Evolutionary conservation across 2,329 filamentous ascomycete genomes (phyloP).

Genomic region (Samsoniella hepiali): DNA sequence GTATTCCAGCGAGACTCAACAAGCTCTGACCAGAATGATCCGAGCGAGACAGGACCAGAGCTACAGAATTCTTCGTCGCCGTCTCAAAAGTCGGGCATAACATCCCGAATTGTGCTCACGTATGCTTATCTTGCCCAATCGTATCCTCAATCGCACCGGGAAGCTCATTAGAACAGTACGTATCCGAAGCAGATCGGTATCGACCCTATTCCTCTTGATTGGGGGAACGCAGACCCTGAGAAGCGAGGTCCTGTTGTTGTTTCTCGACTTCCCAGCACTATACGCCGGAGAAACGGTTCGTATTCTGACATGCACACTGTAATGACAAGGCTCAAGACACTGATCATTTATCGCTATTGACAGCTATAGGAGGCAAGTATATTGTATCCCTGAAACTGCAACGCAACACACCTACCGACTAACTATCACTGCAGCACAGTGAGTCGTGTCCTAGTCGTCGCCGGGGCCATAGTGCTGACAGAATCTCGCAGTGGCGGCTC

Average conservation of each 20-base stretch:
- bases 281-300: constrained; percentile 76
- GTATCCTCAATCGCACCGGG: neutral
- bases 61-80: constrained; percentile 30
- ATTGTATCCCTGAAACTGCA: neutral
- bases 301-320: constrained; percentile 21
- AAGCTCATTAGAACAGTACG: constrained; percentile 47
- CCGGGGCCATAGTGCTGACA: constrained; percentile 13
- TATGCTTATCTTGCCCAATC: constrained; percentile 23
- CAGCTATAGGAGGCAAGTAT: constrained; percentile 56
- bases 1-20: neutral
- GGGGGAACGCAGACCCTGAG: constrained; percentile 74
- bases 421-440: constrained; percentile 34
- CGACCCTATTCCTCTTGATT: constrained; percentile 82
- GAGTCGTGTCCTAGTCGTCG: constrained; percentile 21
- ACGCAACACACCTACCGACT: neutral
- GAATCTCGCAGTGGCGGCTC: constrained; percentile 64
- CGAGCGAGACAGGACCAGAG: neutral
- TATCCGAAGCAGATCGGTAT: constrained; percentile 94
- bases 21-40: neutral
- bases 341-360: constrained; percentile 14
- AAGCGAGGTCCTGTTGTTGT: constrained; percentile 86
- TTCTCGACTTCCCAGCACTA: constrained; percentile 69
- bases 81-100: constrained; percentile 43
- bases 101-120: constrained; percentile 56
- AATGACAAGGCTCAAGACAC: neutral